Percentiles rank a stretch among this genome's conserved stretches.
These are phyloP conservation scores for Hymenoscyphus infarciens DNA, from an alignment of 2,329 filamentous ascomycete genomes.

Conservation along the genomic window DNA sequence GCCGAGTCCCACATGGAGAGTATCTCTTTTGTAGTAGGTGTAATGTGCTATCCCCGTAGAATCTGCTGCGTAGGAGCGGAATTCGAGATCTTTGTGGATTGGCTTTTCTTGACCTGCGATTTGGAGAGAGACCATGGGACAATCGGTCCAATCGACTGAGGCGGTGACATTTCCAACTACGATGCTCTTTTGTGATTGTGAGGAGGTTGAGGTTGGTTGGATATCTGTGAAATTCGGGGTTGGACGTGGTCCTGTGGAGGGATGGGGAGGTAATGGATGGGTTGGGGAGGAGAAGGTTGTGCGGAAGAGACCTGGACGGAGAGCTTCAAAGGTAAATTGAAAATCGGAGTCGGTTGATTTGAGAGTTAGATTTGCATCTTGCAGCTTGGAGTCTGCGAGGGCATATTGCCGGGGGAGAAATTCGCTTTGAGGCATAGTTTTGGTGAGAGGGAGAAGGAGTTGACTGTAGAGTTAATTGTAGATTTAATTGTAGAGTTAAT, in stretches of 20 bases:
- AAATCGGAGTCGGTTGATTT: slow-evolving; percentile 38
- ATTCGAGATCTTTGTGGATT: slow-evolving; percentile 59
- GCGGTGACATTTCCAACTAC: slow-evolving; percentile 48
- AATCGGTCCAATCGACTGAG: slow-evolving; percentile 54
- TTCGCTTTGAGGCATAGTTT: slow-evolving; percentile 26
- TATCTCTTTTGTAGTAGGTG: slow-evolving; percentile 56
- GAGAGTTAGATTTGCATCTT: slow-evolving; percentile 19
- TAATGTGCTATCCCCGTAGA: slow-evolving; percentile 62
- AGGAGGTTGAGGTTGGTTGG: slow-evolving; percentile 32
- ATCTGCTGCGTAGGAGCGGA: slow-evolving; percentile 63
- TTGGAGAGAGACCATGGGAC: slow-evolving; percentile 56
- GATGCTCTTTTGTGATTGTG: slow-evolving; percentile 41
- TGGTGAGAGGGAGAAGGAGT: background rate
- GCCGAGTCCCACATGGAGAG: slow-evolving; percentile 66
- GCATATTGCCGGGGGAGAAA: slow-evolving; percentile 23
- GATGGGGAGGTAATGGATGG: slow-evolving; percentile 63
- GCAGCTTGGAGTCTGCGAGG: background rate
- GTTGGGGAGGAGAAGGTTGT: slow-evolving; percentile 61
- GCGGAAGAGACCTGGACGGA: slow-evolving; percentile 62
- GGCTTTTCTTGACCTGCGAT: slow-evolving; percentile 47
- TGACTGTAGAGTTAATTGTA: no score
- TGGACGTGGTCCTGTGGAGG: slow-evolving; percentile 49
- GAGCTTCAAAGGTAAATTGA: slow-evolving; percentile 59
- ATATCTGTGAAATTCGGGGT: slow-evolving; percentile 17
- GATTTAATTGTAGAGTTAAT: no score